Conservation (phyloP, 2,329 filamentous ascomycete genomes). For the Xylaria sp. region DNA sequence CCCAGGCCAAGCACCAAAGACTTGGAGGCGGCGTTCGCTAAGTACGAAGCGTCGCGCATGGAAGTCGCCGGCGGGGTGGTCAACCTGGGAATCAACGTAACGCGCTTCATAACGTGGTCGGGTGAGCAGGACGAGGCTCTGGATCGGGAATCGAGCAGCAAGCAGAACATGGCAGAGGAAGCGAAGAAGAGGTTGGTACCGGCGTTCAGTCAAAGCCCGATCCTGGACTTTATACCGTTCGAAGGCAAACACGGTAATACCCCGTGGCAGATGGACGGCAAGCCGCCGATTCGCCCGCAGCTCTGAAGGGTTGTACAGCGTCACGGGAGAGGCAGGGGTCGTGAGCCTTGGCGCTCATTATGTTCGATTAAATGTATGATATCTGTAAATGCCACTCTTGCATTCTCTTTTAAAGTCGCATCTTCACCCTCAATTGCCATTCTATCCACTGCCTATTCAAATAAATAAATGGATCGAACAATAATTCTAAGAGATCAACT, state of each 20-base stretch:
- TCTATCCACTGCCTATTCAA: background rate
- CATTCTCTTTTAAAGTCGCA: too few relatives aligned
- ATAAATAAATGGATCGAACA: background rate
- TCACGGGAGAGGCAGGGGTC: background rate
- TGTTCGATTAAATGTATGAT: background rate
- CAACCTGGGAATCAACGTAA: background rate
- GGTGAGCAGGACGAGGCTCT: conserved; percentile 5
- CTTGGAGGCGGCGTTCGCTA: conserved; percentile 34
- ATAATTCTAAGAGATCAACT: too few relatives aligned
- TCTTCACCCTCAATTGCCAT: too few relatives aligned
- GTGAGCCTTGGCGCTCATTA: background rate
- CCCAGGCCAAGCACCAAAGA: conserved; percentile 24
- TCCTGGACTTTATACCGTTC: conserved; percentile 42
- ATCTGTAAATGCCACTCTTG: background rate
- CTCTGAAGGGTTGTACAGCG: conserved; percentile 1
- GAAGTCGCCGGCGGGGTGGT: conserved; percentile 8
- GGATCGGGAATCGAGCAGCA: conserved; percentile 10
- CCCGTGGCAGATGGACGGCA: conserved; percentile 32
- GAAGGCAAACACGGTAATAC: conserved; percentile 30
- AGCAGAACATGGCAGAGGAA: background rate
- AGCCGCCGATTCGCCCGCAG: background rate
- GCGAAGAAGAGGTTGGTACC: conserved; percentile 3
- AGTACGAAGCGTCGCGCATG: conserved; percentile 33
- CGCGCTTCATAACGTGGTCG: conserved; percentile 28
- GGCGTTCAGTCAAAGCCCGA: conserved; percentile 20